Evolutionary conservation across 2,329 filamentous ascomycete species (phyloP).

Genomic region (Tolypocladium guangdongense): DNA sequence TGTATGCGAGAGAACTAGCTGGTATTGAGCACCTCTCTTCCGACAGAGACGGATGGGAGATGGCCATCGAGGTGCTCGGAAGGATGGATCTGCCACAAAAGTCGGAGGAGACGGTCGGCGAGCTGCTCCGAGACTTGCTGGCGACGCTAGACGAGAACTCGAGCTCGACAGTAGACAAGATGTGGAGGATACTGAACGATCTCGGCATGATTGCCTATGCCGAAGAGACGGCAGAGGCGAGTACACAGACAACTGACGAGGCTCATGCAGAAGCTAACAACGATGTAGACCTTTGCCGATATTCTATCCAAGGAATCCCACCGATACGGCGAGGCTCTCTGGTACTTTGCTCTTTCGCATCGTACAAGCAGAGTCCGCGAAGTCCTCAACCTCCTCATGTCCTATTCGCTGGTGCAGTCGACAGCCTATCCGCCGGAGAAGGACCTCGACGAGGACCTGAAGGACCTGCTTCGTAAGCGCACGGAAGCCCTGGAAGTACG

Average conservation of each 20-base stretch:
- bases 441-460: conserved; percentile 64
- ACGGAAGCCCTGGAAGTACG: conserved; percentile 61
- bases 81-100: conserved; percentile 64
- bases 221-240: conserved; percentile 71
- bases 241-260: conserved; percentile 18
- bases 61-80: conserved; percentile 73
- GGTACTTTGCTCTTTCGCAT: conserved; percentile 86
- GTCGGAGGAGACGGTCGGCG: conserved; percentile 63
- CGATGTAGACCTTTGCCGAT: conserved; percentile 66
- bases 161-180: conserved; percentile 63
- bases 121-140: conserved; percentile 60
- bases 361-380: conserved; percentile 68
- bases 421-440: conserved; percentile 61
- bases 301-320: conserved; percentile 60
- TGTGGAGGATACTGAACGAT: conserved; percentile 67
- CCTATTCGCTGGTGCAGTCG: conserved; percentile 78
- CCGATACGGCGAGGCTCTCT: conserved; percentile 74
- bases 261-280: conserved; percentile 12
- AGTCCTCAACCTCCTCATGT: conserved; percentile 77
- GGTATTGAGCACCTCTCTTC: conserved; percentile 38
- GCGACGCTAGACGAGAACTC: conserved; percentile 51
- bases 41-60: conserved; percentile 70
- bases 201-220: conserved; percentile 72
- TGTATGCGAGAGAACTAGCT: conserved; percentile 62
- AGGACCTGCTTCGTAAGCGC: conserved; percentile 58